Evolutionary conservation across 306 rosid genomes (phyloP).

Genomic region (Gleditsia sinensis): DNA sequence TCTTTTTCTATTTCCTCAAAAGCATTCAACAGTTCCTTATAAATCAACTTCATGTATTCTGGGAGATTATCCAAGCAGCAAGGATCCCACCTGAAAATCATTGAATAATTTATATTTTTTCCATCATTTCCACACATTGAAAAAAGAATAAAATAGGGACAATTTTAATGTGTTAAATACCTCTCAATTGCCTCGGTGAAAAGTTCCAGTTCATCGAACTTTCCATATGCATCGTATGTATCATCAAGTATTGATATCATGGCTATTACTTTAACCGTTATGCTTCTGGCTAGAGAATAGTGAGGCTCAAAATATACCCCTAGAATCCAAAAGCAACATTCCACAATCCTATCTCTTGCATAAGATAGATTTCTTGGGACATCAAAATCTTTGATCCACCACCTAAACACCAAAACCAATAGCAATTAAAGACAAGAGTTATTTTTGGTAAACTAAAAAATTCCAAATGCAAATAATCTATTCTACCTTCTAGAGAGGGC

Average conservation of each 20-base stretch:
- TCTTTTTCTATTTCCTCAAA: slow-evolving; percentile 37
- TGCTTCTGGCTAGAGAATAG: slow-evolving; percentile 34
- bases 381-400: slow-evolving; percentile 60
- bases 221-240: slow-evolving; percentile 54
- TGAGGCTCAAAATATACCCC: slow-evolving; percentile 37
- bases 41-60: slow-evolving; percentile 30
- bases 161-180: slow-evolving; percentile 24
- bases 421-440: background rate
- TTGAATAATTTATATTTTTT: background rate
- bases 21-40: background rate
- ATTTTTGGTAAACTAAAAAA: too few relatives aligned
- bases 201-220: slow-evolving; percentile 50
- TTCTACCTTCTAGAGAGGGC: too few relatives aligned
- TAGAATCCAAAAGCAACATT: slow-evolving; percentile 48
- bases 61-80: slow-evolving; percentile 34
- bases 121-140: background rate
- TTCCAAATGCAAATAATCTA: too few relatives aligned
- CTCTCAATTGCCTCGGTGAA: slow-evolving; percentile 50
- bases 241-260: slow-evolving; percentile 41
- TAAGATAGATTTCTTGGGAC: slow-evolving; percentile 27
- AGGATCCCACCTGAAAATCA: slow-evolving; percentile 31
- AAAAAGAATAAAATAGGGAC: background rate
- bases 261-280: slow-evolving; percentile 12
- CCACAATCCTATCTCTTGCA: slow-evolving; percentile 54
- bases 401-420: slow-evolving; percentile 14